Evolutionary conservation across 306 rosid species (phyloP).

Genomic region (Dryas alaskensis): DNA sequence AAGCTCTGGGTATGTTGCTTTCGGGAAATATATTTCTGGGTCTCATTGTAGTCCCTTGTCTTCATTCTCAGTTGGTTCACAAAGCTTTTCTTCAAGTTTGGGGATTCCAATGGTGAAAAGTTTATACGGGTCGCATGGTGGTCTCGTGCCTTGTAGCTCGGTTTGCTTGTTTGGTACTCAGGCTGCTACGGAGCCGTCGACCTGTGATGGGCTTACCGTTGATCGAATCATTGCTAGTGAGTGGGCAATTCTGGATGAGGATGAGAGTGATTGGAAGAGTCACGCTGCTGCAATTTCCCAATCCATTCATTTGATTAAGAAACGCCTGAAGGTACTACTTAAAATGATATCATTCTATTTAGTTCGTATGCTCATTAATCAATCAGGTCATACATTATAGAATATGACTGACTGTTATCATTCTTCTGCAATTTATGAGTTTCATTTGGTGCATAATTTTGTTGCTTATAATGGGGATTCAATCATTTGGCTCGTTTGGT

Average conservation of each 20-base stretch:
- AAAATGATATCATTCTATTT: background rate
- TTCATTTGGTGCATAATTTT: background rate
- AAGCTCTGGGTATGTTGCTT: slow-evolving; percentile 2
- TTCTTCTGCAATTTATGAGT: background rate
- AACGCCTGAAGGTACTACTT: slow-evolving; percentile 62
- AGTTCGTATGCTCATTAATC: background rate
- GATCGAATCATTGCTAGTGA: slow-evolving; percentile 54
- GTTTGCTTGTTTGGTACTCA: slow-evolving; percentile 47
- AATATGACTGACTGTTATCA: background rate
- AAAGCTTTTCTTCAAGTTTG: background rate
- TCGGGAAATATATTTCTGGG: background rate
- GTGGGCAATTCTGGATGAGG: slow-evolving; percentile 66
- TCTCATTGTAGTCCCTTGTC: slow-evolving; percentile 11
- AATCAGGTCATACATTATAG: background rate
- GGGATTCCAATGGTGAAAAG: slow-evolving; percentile 11
- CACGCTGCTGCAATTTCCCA: slow-evolving; percentile 84
- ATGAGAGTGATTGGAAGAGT: slow-evolving; percentile 85
- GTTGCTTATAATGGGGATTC: background rate
- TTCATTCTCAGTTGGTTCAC: background rate
- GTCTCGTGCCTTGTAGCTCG: slow-evolving; percentile 11
- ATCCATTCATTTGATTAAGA: slow-evolving; percentile 76
- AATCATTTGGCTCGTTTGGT: background rate
- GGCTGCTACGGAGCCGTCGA: slow-evolving; percentile 48
- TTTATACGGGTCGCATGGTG: slow-evolving; percentile 14
- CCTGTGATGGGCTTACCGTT: slow-evolving; percentile 77